A percentile compares a stretch with the other conserved stretches of the same genome.
These are phyloP conservation scores for Aphanomyces stellatus DNA, from an alignment of 352 stramenopile genomes.

Conservation along the genomic window DNA sequence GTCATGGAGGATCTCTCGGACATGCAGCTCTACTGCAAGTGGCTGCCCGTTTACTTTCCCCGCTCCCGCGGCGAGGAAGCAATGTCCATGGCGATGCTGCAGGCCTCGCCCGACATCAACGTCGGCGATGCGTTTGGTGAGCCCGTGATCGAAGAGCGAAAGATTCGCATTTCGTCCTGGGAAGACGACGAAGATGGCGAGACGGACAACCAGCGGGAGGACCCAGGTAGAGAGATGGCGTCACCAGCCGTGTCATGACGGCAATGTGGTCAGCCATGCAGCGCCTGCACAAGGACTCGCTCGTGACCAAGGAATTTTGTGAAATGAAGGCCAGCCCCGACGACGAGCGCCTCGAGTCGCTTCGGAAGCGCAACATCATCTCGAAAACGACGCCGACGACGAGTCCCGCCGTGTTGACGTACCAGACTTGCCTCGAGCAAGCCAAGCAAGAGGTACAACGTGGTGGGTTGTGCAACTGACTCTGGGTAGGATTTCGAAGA, in stretches of 20 bases:
- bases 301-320: constrained; percentile 42
- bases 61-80: constrained; percentile 31
- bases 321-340: constrained; percentile 53
- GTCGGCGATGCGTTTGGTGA: constrained; percentile 60
- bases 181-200: constrained; percentile 3
- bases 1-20: constrained; percentile 56
- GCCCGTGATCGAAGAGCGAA: constrained; percentile 68
- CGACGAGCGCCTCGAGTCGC: constrained; percentile 35
- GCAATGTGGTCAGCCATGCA: neutral
- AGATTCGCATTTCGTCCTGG: constrained; percentile 57
- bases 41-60: constrained; percentile 72
- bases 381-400: constrained; percentile 27
- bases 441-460: constrained; percentile 28
- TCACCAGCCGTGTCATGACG: too few relatives aligned
- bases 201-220: constrained; percentile 24
- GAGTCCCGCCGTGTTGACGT: constrained; percentile 24
- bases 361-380: constrained; percentile 31
- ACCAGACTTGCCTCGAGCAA: constrained; percentile 35
- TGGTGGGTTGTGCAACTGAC: neutral
- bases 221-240: constrained; percentile 3
- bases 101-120: constrained; percentile 24
- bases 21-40: constrained; percentile 43
- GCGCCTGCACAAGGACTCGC: neutral
- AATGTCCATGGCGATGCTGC: constrained; percentile 22
- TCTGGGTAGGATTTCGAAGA: constrained; percentile 39